Evolutionary conservation across 2,329 filamentous ascomycete species (phyloP), one percentile per base, ranked within the genome.

Genomic region (Fusarium ramigenum): DNA sequence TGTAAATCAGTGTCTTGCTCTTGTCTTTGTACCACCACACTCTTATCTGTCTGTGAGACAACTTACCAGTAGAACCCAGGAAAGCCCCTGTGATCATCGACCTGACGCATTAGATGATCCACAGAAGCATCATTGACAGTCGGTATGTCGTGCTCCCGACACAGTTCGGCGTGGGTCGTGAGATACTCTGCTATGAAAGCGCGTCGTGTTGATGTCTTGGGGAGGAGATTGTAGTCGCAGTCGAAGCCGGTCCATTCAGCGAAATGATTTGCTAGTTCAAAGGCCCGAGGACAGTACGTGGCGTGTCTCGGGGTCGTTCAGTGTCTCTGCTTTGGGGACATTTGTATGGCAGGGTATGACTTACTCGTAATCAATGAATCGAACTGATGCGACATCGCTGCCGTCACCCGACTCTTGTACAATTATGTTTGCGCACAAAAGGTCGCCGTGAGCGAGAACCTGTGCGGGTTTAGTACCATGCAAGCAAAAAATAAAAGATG

Each of bases 341-440:
- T 49, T n/a, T 42, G 49, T 36, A 40, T 50, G 15, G 18, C 19
- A 49, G 32, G 49, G 63, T 66, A 19, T 47, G 28, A 66, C 74
- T 59, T 62, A 76, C 74, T 76, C 74, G 65, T 76, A 76, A 43
- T 76, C 74, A 36, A 76, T 76, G 63, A 76, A 76, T 14, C 69
- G 69, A 8, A 76, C 71, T 34, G 71, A 67, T 28, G 69, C 60
- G 19, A 56, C 52, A 32, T 62, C 46, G 4, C 34, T 57, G 40
- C n/a, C n/a, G 15, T 50, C 50, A 54, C n/a, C 46, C 46, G 46
- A 37, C n/a, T 54, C 52, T 28, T 76, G 74, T 39, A 75, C 53
- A 52, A 76, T 76, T 37, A 76, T 76, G 40, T 76, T 76, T 21
- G 69, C 74, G 39, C 65, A 75, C 34, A 76, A 54, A 7, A 76